A percentile compares a stretch with the other conserved stretches of the same genome.
phyloP scores from a whole-genome alignment of 768 basidiomycete genomes.

The Boletus rufocinnamomeus region DNA sequence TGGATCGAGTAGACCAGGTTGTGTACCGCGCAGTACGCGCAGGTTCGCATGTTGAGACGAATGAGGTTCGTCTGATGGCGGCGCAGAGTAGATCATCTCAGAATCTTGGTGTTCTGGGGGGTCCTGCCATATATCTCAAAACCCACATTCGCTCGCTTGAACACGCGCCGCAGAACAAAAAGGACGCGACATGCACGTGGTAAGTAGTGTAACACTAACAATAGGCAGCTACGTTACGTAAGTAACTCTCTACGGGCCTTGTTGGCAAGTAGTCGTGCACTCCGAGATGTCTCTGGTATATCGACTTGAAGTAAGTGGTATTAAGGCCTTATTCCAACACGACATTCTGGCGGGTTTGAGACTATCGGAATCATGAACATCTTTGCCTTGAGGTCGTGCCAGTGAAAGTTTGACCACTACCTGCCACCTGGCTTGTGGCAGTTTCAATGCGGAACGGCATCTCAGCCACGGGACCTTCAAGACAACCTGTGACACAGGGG shows the following conservation, averaged over 20 bases:
- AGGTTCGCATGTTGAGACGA: slow-evolving; percentile 13
- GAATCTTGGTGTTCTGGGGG: not conserved
- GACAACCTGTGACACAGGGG: not conserved
- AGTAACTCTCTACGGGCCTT: too few relatives aligned
- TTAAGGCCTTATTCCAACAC: too few relatives aligned
- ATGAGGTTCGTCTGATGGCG: slow-evolving; percentile 2
- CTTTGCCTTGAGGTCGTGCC: not conserved
- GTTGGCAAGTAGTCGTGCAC: too few relatives aligned
- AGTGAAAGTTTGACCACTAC: not conserved
- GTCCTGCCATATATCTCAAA: not conserved
- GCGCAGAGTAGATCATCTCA: slow-evolving; percentile 15
- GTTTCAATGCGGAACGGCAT: too few relatives aligned
- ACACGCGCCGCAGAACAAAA: slow-evolving; percentile 3
- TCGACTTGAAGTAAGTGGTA: not conserved
- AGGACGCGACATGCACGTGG: slow-evolving; percentile 6
- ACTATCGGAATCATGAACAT: not conserved
- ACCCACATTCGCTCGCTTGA: too few relatives aligned
- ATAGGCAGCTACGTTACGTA: not conserved
- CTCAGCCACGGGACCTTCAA: not conserved
- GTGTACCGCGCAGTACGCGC: slow-evolving; percentile 40
- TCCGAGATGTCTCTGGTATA: not conserved
- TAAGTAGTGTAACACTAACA: too few relatives aligned
- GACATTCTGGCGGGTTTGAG: not conserved
- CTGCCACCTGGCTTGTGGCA: too few relatives aligned
- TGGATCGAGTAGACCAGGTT: slow-evolving; percentile 67